These are phyloP conservation scores for Cordia subcordata DNA, from an alignment of 257 asterid genomes.

Conservation along the genomic window DNA sequence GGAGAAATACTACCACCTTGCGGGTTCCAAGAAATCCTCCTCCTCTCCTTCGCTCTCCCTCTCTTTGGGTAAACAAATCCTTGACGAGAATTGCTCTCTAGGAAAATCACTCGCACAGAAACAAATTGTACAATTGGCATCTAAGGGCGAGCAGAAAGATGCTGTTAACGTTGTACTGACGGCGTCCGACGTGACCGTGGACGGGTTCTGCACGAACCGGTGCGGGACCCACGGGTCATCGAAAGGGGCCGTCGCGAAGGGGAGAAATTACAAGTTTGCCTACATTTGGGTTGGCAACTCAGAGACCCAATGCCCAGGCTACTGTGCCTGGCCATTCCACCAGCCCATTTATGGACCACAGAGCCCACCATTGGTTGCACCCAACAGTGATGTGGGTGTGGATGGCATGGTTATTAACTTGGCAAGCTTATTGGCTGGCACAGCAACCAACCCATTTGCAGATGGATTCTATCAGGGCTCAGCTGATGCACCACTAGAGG, in stretches of 20 bases:
- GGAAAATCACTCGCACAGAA: slow-evolving; percentile 41
- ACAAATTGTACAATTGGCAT: slow-evolving; percentile 34
- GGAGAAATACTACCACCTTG: slow-evolving; percentile 56
- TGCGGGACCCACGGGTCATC: slow-evolving; percentile 57
- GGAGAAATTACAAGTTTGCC: slow-evolving; percentile 45
- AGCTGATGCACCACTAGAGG: slow-evolving; percentile 51
- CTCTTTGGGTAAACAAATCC: slow-evolving; percentile 27
- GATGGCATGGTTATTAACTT: slow-evolving; percentile 46
- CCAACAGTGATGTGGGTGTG: slow-evolving; percentile 46
- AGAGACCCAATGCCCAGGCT: slow-evolving; percentile 44
- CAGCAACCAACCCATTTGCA: slow-evolving; percentile 54
- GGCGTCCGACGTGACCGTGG: slow-evolving; percentile 43
- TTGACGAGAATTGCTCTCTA: slow-evolving; percentile 29
- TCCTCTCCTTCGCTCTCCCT: slow-evolving; percentile 22
- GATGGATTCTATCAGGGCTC: slow-evolving; percentile 52
- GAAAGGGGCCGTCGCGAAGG: slow-evolving; percentile 4
- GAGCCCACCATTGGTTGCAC: slow-evolving; percentile 39
- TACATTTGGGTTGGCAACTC: slow-evolving; percentile 64
- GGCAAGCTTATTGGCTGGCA: slow-evolving; percentile 46
- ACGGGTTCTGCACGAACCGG: slow-evolving; percentile 42
- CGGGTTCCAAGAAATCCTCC: slow-evolving; percentile 34
- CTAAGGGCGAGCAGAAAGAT: slow-evolving; percentile 35
- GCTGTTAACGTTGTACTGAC: slow-evolving; percentile 49
- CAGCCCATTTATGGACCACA: slow-evolving; percentile 62
- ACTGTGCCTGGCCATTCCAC: slow-evolving; percentile 65